Conservation (phyloP, 148 eudicot genomes). For the Silene conica region DNA sequence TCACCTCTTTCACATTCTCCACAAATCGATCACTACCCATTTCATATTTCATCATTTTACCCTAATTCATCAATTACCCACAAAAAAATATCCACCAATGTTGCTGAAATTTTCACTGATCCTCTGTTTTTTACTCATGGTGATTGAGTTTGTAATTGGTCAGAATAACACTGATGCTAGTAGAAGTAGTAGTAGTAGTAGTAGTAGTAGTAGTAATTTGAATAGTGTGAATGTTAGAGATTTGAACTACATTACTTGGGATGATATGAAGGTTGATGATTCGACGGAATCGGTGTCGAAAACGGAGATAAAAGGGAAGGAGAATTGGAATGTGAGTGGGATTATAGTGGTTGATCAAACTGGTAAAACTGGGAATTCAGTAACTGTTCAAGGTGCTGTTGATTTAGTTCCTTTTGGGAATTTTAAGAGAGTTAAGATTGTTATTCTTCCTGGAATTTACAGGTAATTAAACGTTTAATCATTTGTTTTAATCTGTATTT, state of each 20-base stretch:
- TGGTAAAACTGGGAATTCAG: constrained; percentile 65
- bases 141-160: constrained; percentile 20
- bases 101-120: constrained; percentile 12
- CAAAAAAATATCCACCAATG: constrained; percentile 20
- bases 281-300: constrained; percentile 27
- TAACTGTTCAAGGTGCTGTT: constrained; percentile 79
- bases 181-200: background rate
- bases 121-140: constrained; percentile 28
- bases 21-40: constrained; percentile 24
- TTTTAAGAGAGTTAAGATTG: constrained; percentile 56
- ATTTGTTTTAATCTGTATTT: background rate
- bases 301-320: constrained; percentile 15
- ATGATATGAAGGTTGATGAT: constrained; percentile 46
- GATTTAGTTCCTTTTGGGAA: constrained; percentile 70
- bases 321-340: constrained; percentile 22
- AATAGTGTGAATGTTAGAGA: background rate
- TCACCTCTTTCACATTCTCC: constrained; percentile 24
- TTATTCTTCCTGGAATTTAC: constrained; percentile 82
- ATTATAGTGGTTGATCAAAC: constrained; percentile 64
- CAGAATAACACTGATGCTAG: constrained; percentile 2
- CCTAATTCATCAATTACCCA: constrained; percentile 25
- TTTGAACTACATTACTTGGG: constrained; percentile 43
- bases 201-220: background rate
- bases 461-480: constrained; percentile 36
- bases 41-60: constrained; percentile 22